Evolutionary conservation across 371 early-diverging fungal species (phyloP).

Genomic region (Nematocida displodere): DNA sequence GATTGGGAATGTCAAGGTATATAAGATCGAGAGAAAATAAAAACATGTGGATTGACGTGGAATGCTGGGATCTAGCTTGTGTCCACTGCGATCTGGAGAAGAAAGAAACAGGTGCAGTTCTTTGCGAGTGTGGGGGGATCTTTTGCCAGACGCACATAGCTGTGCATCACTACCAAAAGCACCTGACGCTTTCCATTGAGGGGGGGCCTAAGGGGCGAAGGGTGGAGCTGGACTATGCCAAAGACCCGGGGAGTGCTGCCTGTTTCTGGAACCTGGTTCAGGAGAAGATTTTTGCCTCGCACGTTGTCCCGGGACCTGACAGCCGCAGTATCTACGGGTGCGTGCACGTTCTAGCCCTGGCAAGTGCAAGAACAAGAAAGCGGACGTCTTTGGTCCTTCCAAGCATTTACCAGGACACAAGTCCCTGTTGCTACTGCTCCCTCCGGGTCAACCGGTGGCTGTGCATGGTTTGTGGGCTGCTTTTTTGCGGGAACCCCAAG

Average conservation of each 20-base stretch:
- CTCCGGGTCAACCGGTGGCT: conserved; percentile 68
- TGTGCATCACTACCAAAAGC: conserved; percentile 7
- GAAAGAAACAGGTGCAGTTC: background rate
- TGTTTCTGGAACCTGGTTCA: no score
- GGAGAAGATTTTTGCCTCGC: no score
- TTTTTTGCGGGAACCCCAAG: conserved; percentile 73
- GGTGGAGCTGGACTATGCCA: no score
- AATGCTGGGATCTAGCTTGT: conserved; percentile 3
- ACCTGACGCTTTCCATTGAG: conserved; percentile 1
- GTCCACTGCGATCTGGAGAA: conserved; percentile 3
- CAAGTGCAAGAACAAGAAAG: no score
- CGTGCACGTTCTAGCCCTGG: no score
- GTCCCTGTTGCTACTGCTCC: conserved; percentile 8
- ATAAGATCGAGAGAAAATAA: background rate
- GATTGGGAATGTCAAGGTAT: conserved; percentile 13
- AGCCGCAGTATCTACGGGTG: no score
- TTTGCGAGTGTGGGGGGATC: conserved; percentile 17
- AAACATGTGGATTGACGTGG: conserved; percentile 8
- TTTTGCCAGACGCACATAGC: conserved; percentile 17
- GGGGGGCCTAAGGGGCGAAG: no score
- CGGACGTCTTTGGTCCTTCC: background rate
- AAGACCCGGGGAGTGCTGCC: no score
- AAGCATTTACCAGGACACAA: background rate
- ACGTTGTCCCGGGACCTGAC: no score
- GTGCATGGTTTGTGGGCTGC: conserved; percentile 68